A percentile compares a stretch with the other conserved stretches of the same genome.
Conservation (phyloP, 331 rosid genomes). For the Dryas integrifolia region DNA sequence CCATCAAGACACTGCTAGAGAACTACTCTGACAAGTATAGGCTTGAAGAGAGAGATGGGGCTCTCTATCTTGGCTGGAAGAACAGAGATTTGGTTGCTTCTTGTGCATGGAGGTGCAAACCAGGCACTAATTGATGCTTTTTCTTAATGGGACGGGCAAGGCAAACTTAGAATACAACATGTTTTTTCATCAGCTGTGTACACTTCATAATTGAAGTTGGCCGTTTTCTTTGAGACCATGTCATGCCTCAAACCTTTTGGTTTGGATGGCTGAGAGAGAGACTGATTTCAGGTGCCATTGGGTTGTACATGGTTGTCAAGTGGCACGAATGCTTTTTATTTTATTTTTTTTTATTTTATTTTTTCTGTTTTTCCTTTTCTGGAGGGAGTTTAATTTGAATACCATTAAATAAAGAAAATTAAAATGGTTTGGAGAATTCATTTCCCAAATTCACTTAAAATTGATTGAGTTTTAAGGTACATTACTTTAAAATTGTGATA, state of each 20-base stretch:
- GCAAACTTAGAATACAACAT: slow-evolving; percentile 8
- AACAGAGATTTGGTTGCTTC: slow-evolving; percentile 89
- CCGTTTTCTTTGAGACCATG: slow-evolving; percentile 14
- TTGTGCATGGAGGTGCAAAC: slow-evolving; percentile 82
- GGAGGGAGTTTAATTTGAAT: neutral
- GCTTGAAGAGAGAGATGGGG: slow-evolving; percentile 78
- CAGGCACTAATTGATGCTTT: slow-evolving; percentile 7
- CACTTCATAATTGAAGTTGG: slow-evolving; percentile 24
- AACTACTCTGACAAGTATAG: slow-evolving; percentile 67
- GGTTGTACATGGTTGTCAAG: slow-evolving; percentile 4
- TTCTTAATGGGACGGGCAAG: neutral
- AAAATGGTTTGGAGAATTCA: neutral
- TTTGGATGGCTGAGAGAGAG: slow-evolving; percentile 8
- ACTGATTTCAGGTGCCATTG: slow-evolving; percentile 11
- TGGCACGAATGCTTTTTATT: neutral
- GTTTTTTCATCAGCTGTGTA: slow-evolving; percentile 15
- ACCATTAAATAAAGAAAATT: slow-evolving; percentile 4
- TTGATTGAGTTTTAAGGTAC: neutral
- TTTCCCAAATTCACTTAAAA: neutral
- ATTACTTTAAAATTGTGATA: neutral
- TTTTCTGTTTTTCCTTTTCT: too few relatives aligned
- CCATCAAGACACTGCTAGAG: slow-evolving; percentile 78
- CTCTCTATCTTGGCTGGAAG: slow-evolving; percentile 96
- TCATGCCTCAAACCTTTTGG: slow-evolving; percentile 2
- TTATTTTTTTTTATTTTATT: neutral